Conservation (phyloP, 768 basidiomycete species). For the Leccinum boreale region DNA sequence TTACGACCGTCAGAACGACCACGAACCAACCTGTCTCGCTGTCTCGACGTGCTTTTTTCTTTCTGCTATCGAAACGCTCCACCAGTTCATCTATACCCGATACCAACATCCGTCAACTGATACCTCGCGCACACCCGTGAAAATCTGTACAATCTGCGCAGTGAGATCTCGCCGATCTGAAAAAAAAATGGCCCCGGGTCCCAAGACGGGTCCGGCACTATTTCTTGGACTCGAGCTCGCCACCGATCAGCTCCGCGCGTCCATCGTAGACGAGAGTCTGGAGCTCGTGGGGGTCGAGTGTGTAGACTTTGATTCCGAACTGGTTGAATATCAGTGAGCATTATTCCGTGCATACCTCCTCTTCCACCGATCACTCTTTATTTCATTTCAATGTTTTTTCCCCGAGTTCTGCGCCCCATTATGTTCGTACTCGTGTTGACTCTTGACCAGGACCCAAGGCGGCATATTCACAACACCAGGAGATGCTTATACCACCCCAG, state of each 20-base stretch:
- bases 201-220: slow-evolving; percentile 47
- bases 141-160: slow-evolving; percentile 3
- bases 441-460: slow-evolving; percentile 63
- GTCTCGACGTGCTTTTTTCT: slow-evolving; percentile 3
- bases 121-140: slow-evolving; percentile 10
- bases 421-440: slow-evolving; percentile 17
- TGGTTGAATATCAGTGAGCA: slow-evolving; percentile 79
- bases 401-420: background rate
- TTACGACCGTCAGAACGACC: slow-evolving; percentile 28
- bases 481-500: slow-evolving; percentile 82
- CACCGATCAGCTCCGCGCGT: slow-evolving; percentile 79
- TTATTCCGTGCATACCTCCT: slow-evolving; percentile 1
- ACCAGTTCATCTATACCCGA: slow-evolving; percentile 26
- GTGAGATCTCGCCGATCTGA: slow-evolving; percentile 3
- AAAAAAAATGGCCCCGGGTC: slow-evolving; percentile 30
- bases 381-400: background rate
- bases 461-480: slow-evolving; percentile 85
- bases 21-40: slow-evolving; percentile 10
- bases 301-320: slow-evolving; percentile 79
- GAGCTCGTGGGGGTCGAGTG: slow-evolving; percentile 80
- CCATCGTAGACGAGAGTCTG: slow-evolving; percentile 78
- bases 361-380: background rate
- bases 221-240: slow-evolving; percentile 87
- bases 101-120: slow-evolving; percentile 23
- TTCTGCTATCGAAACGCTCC: slow-evolving; percentile 10